Conservation (phyloP, 257 asterid genomes). For the Solanum peruvianum region DNA sequence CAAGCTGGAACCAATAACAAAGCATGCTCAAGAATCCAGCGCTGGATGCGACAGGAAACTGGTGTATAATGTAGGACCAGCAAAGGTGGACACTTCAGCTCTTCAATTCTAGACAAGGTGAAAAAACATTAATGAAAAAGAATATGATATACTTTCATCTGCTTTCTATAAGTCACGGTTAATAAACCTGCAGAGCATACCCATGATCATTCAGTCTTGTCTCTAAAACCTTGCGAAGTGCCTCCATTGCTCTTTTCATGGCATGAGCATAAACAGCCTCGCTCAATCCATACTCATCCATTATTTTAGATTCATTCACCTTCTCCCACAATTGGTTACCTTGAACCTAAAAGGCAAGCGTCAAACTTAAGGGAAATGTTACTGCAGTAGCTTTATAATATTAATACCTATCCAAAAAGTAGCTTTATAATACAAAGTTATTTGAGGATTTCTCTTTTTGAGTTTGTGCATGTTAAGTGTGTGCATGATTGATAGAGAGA, state of each 20-base stretch:
- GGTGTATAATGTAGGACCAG: constrained; percentile 57
- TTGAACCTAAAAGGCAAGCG: constrained; percentile 26
- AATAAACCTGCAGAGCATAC: constrained; percentile 20
- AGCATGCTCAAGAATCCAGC: constrained; percentile 54
- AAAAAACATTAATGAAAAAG: not conserved
- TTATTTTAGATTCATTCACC: constrained; percentile 28
- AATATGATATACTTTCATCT: not conserved
- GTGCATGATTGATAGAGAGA: not conserved
- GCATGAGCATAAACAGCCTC: constrained; percentile 34
- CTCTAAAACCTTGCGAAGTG: constrained; percentile 39
- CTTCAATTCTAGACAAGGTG: constrained; percentile 42
- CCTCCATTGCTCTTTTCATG: constrained; percentile 48
- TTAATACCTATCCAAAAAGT: not conserved
- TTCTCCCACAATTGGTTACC: constrained; percentile 44
- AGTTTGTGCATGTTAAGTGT: not conserved
- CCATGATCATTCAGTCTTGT: constrained; percentile 36
- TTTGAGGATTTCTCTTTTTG: not conserved
- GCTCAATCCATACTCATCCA: constrained; percentile 24
- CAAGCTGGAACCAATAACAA: constrained; percentile 45
- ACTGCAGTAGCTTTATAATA: not conserved
- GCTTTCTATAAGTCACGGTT: not conserved
- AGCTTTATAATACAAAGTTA: not conserved
- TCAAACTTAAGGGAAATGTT: not conserved
- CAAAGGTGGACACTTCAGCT: constrained; percentile 71
- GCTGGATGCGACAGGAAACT: constrained; percentile 45